Percentiles rank a stretch among this genome's conserved stretches.
Conservation (phyloP, 495 filamentous ascomycete species). For the Penicillium roqueforti region DNA sequence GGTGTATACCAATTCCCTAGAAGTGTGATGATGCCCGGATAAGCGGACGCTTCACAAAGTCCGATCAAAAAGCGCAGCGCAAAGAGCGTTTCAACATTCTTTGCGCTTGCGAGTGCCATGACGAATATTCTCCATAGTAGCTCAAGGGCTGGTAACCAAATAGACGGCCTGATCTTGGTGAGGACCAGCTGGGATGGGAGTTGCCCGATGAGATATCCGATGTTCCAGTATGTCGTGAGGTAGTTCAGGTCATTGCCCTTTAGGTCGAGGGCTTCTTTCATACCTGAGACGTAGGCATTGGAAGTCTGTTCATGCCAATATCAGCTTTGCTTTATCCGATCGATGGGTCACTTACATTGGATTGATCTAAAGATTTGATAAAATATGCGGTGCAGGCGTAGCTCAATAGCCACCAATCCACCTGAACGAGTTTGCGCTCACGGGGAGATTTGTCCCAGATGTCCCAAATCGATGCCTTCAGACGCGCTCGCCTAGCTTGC, state of each 20-base stretch:
- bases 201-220: conserved; percentile 54
- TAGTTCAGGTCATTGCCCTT: conserved; percentile 42
- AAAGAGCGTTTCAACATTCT: no score
- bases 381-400: conserved; percentile 9
- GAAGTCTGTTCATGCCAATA: conserved; percentile 12
- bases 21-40: no score
- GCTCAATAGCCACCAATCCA: conserved; percentile 13
- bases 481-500: neutral
- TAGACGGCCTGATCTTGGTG: no score
- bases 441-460: conserved; percentile 1
- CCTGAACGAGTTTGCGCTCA: conserved; percentile 11
- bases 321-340: no score
- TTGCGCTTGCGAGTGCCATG: no score
- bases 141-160: no score
- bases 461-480: conserved; percentile 3
- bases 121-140: no score
- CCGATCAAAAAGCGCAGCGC: no score
- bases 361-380: conserved; percentile 14
- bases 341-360: no score
- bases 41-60: no score
- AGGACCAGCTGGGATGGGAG: no score
- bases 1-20: no score
- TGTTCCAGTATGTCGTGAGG: conserved; percentile 47
- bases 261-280: conserved; percentile 52
- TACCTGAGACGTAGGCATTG: conserved; percentile 49